Percentiles rank a stretch among this genome's conserved stretches.
These are phyloP conservation scores for Hanseniaspora meyeri DNA, from an alignment of 805 yeast species.

Conservation along the genomic window DNA sequence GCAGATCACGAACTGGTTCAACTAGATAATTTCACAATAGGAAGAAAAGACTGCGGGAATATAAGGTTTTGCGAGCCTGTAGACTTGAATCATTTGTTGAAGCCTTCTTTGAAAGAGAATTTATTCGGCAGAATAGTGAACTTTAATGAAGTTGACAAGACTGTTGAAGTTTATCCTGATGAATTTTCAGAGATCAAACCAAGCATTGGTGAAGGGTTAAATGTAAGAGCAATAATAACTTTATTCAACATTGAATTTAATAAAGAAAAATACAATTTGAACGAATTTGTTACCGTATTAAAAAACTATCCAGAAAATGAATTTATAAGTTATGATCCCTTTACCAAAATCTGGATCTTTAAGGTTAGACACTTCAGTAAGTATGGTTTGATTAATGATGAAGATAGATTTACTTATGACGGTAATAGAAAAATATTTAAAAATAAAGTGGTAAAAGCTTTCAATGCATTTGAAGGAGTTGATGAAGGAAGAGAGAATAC, in stretches of 20 bases:
- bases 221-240: slow-evolving; percentile 65
- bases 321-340: slow-evolving; percentile 67
- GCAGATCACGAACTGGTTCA: slow-evolving; percentile 38
- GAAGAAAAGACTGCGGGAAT: slow-evolving; percentile 57
- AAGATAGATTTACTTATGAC: slow-evolving; percentile 5
- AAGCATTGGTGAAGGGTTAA: slow-evolving; percentile 53
- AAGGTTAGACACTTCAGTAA: slow-evolving; percentile 82
- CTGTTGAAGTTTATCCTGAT: slow-evolving; percentile 54
- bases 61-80: slow-evolving; percentile 55
- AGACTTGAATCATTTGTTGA: slow-evolving; percentile 46
- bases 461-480: background rate
- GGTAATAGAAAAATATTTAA: slow-evolving; percentile 6
- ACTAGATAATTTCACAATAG: slow-evolving; percentile 54
- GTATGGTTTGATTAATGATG: slow-evolving; percentile 73
- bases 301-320: slow-evolving; percentile 56
- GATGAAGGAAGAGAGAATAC: background rate
- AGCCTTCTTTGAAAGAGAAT: slow-evolving; percentile 25
- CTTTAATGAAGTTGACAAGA: slow-evolving; percentile 34
- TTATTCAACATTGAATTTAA: slow-evolving; percentile 49
- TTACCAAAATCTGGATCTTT: slow-evolving; percentile 65
- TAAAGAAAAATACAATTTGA: slow-evolving; percentile 20
- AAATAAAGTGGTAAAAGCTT: slow-evolving; percentile 1
- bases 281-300: slow-evolving; percentile 39
- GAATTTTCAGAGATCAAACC: slow-evolving; percentile 36
- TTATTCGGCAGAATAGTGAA: slow-evolving; percentile 34